A percentile compares a stretch with the other conserved stretches of the same genome.
Evolutionary conservation across 805 yeast genomes (phyloP).

Genomic region (Candida schatavii): DNA sequence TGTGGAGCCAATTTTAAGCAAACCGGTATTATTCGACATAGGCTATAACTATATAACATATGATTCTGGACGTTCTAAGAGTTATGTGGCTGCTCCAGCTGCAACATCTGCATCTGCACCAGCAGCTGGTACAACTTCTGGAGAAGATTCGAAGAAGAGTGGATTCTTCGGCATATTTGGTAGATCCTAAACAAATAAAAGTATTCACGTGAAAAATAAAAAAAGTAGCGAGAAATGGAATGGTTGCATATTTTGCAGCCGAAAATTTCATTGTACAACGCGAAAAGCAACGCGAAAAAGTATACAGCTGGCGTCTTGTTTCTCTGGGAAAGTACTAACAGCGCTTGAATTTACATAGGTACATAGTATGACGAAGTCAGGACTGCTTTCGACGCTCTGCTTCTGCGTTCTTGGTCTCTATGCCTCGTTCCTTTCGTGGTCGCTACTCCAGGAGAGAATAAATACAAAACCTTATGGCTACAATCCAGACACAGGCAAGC

Average conservation of each 20-base stretch:
- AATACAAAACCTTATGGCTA: slow-evolving; percentile 69
- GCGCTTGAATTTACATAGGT: too few species aligned
- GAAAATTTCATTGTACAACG: too few species aligned
- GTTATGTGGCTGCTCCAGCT: slow-evolving; percentile 5
- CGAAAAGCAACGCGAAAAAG: too few species aligned
- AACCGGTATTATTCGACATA: slow-evolving; percentile 89
- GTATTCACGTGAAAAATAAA: too few species aligned
- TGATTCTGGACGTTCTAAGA: slow-evolving; percentile 23
- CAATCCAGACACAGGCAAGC: slow-evolving; percentile 28
- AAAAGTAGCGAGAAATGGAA: too few species aligned
- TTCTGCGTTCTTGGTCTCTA: slow-evolving; percentile 65
- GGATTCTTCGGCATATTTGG: slow-evolving; percentile 79
- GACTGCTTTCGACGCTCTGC: slow-evolving; percentile 24
- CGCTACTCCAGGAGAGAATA: slow-evolving; percentile 85
- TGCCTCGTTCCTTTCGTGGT: slow-evolving; percentile 87
- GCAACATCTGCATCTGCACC: slow-evolving; percentile 12
- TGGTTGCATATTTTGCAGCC: too few species aligned
- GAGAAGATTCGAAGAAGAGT: slow-evolving; percentile 40
- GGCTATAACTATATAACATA: slow-evolving; percentile 80
- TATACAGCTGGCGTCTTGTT: too few species aligned
- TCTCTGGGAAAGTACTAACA: too few species aligned
- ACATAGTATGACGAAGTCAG: slow-evolving; percentile 5
- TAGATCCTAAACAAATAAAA: slow-evolving; percentile 32
- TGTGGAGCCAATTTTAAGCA: slow-evolving; percentile 63
- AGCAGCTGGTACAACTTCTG: slow-evolving; percentile 16